Evolutionary conservation across 257 asterid species (phyloP).

Genomic region (Parsonsia alboflavescens): DNA sequence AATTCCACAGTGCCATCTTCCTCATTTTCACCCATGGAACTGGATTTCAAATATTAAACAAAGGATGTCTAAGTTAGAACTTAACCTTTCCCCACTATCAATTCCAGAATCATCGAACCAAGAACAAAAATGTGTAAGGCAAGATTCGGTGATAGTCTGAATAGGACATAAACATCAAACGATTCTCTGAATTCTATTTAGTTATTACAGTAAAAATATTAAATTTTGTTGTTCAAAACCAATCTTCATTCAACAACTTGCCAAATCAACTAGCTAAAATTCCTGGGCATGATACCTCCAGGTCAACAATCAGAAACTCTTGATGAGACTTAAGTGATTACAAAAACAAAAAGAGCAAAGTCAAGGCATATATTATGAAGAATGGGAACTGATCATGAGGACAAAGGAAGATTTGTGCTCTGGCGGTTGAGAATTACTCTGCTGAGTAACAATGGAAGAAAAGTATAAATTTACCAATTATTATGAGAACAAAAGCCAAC

Average conservation of each 20-base stretch:
- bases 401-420: not conserved
- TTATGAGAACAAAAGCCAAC: not conserved
- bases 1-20: conserved; percentile 72
- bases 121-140: not conserved
- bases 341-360: not conserved
- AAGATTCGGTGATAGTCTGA: not conserved
- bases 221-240: not conserved
- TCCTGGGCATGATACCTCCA: not conserved
- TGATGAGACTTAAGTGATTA: too few relatives aligned
- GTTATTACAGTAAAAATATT: not conserved
- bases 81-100: not conserved
- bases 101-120: not conserved
- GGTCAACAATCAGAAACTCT: not conserved
- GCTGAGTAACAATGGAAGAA: not conserved
- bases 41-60: conserved; percentile 20
- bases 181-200: not conserved
- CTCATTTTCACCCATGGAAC: conserved; percentile 58
- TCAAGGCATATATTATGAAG: not conserved
- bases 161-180: not conserved
- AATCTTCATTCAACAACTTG: not conserved
- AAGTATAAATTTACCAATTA: not conserved
- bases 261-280: too few relatives aligned
- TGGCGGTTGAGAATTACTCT: not conserved
- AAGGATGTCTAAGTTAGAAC: not conserved
- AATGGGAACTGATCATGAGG: not conserved